These are phyloP conservation scores for Colletotrichum kahawae DNA, from an alignment of 2,329 filamentous ascomycete species.

Conservation along the genomic window DNA sequence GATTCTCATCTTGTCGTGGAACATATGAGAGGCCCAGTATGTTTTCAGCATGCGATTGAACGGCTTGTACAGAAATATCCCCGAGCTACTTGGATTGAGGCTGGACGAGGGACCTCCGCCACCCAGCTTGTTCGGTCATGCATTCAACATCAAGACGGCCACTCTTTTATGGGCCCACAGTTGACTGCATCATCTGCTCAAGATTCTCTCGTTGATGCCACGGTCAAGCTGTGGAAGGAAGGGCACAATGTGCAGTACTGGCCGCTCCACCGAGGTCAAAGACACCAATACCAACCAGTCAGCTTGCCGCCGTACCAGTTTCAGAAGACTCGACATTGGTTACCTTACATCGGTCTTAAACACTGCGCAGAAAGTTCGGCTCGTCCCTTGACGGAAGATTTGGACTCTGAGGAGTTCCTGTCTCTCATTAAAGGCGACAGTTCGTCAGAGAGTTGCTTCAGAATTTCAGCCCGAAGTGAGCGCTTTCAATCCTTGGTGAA, in stretches of 20 bases:
- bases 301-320: constrained; percentile 34
- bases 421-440: not conserved
- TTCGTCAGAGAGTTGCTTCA: not conserved
- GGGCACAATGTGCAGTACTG: constrained; percentile 26
- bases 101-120: constrained; percentile 36
- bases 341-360: constrained; percentile 6
- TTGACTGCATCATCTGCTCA: not conserved
- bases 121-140: constrained; percentile 30
- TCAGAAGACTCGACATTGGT: constrained; percentile 30
- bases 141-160: not conserved
- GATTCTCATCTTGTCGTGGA: constrained; percentile 23
- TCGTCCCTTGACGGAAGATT: no score
- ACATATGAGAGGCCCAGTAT: constrained; percentile 38
- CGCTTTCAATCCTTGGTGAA: not conserved
- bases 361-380: no score
- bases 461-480: not conserved
- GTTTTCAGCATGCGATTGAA: constrained; percentile 33
- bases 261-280: constrained; percentile 25
- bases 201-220: not conserved
- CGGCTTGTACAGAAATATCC: constrained; percentile 27
- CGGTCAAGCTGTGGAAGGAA: constrained; percentile 23
- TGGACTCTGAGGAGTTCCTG: not conserved
- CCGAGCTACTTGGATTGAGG: constrained; percentile 35
- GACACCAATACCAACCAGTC: constrained; percentile 5
- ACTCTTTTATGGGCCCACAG: constrained; percentile 1